Evolutionary conservation across 805 yeast species (phyloP), one percentile per base, ranked within the genome.

Genomic region (Cyberlindnera mississippiensis): DNA sequence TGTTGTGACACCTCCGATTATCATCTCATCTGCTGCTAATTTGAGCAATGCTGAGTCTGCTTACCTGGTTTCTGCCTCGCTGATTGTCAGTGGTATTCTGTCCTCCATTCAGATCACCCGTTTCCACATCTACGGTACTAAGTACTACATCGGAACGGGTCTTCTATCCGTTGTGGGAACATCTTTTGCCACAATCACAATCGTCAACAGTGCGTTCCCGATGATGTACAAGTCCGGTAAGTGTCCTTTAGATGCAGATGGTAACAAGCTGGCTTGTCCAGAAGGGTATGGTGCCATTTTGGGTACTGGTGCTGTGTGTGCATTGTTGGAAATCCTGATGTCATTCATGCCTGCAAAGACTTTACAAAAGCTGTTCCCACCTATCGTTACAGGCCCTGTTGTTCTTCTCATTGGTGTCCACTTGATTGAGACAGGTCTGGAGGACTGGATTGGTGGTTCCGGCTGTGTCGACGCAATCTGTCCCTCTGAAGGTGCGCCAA

Each of bases 361-460:
- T 12, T 71, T 89, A 50, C 88, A 85, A 61, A 78, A 71, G 46
- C 56, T 85, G 28, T 89, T 89, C 69, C 96, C 96, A 15, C 90
- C 95, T 28, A 67, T 87, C 40, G 96, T 90, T 47, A 89, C 96
- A 22, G 96, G 96, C 44, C 96, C 96, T 9, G 96, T 89, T 35
- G 96, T 89, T 24, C 64, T 89, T 41, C 71, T 89, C 27, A 88
- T 89, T 57, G 97, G 96, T 52, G 71, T 81, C 34, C 67, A 72
- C 20, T 72, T 89, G 53, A 72, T 88, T 45, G 69, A 70, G 51
- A 62, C 87, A 27, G 96, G 95, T 19, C 82, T 89, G 63, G 63
- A 76, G 56, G 87, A 89, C 63, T 87, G 95, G 85, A 80, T 78
- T 32, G 97, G 97, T 52, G 97, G 97, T 38, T 71, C 87, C 12